These are phyloP conservation scores for Puccinia triticina DNA, from an alignment of 1,284 basidiomycete species.

Conservation along the genomic window DNA sequence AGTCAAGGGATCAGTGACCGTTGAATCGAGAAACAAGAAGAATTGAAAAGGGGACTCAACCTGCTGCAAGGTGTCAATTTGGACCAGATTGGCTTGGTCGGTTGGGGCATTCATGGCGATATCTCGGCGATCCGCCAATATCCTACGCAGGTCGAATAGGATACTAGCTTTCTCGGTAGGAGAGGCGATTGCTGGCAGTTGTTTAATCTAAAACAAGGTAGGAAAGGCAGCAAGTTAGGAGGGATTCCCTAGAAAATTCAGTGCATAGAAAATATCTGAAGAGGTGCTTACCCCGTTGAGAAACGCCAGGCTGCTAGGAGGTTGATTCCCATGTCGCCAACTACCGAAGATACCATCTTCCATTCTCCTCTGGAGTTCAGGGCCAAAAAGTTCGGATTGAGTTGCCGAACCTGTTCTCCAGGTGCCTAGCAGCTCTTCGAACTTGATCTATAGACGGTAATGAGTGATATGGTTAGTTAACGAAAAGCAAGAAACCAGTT, in stretches of 20 bases:
- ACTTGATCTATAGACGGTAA: constrained; percentile 24
- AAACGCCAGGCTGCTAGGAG: constrained; percentile 48
- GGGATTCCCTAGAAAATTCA: neutral
- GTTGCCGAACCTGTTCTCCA: constrained; percentile 46
- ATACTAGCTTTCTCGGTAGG: constrained; percentile 51
- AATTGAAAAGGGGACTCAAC: neutral
- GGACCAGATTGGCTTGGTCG: constrained; percentile 32
- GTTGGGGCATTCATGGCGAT: constrained; percentile 34
- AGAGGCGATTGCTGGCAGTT: constrained; percentile 46
- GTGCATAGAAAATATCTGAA: no score
- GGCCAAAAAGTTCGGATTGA: constrained; percentile 43
- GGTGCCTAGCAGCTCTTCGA: constrained; percentile 49
- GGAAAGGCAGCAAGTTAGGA: neutral
- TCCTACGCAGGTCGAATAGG: constrained; percentile 44
- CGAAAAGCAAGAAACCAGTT: neutral
- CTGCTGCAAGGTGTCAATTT: constrained; percentile 51
- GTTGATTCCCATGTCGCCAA: constrained; percentile 36
- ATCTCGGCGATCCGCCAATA: constrained; percentile 34
- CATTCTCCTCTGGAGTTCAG: constrained; percentile 44
- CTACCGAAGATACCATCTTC: constrained; percentile 47
- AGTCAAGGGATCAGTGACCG: neutral
- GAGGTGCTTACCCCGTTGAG: constrained; percentile 46
- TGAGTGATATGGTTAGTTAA: no score
- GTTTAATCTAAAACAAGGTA: constrained; percentile 36
- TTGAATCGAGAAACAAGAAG: neutral